Evolutionary conservation across 2,329 filamentous ascomycete species (phyloP), one percentile per base, ranked within the genome.

Genomic region (Dothideomycetes sp.): DNA sequence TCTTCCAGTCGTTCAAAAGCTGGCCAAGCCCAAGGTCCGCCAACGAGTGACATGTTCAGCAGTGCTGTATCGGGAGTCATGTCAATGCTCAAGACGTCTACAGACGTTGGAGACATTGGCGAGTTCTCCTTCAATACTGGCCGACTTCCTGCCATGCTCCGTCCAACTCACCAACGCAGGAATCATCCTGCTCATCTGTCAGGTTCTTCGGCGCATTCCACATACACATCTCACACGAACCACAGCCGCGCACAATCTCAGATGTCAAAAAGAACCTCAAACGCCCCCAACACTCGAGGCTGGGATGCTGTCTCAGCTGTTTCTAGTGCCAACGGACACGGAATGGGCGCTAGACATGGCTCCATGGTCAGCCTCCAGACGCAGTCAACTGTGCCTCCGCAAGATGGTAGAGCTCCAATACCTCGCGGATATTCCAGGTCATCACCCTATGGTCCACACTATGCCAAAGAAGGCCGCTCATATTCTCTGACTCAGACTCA

Each of bases 81-180:
- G 54, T 67, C 64, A 47, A 71, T 71, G 68, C 64, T 70, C 41
- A 64, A 64, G 44, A 70, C 66, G 9, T 63, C 63, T 7, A 70
- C 65, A 1, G 68, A 70, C 49, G 61, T 67, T 34, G 66, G 67
- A 36, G 63, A 68, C 45, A 55, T 70, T 33, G 64, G 59, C 9
- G 53, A 58, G 19, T 52, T 68, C 13, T 57, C 57, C 5, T 60
- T 61, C 51, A 55, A 61, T 47, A 53, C 54, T 25, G 54, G 57
- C 32, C 56, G 61, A 20, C 50, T 67, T 39, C 59, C 63, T 18
- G 56, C 54, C 34, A 52, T 61, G 38, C 58, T 61, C 24, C 58
- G 60, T 41, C 47, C 40, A 4, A 46, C 57, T 43, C 56, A 61
- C 32, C 58, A 59, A 36, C 56, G 60, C 32, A 53, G 55, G 36